These are phyloP conservation scores for Penicillium daleae DNA, from an alignment of 495 filamentous ascomycete species.

Conservation along the genomic window DNA sequence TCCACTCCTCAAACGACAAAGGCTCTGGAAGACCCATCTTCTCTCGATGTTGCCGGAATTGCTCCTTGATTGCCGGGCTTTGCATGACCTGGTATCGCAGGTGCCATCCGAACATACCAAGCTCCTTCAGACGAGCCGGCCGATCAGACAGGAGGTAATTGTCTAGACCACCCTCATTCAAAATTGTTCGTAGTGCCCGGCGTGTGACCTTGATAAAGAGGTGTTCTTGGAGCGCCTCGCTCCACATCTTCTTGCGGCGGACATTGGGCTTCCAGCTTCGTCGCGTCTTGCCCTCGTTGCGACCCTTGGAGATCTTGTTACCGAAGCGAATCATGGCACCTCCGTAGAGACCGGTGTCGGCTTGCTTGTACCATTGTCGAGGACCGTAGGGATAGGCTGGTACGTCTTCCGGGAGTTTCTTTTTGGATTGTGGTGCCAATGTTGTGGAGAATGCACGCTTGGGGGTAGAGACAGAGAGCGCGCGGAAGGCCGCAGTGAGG, in stretches of 20 bases:
- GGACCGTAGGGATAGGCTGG: slow-evolving; percentile 87
- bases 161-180: slow-evolving; percentile 86
- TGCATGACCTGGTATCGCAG: slow-evolving; percentile 87
- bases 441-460: slow-evolving; percentile 51
- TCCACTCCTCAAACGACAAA: slow-evolving; percentile 44
- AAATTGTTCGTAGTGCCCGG: slow-evolving; percentile 79
- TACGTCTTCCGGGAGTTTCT: slow-evolving; percentile 46
- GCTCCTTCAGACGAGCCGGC: slow-evolving; percentile 72
- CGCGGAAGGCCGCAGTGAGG: slow-evolving; percentile 46
- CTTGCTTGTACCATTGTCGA: slow-evolving; percentile 80
- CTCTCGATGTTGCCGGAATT: slow-evolving; percentile 60
- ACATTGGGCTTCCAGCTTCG: slow-evolving; percentile 90
- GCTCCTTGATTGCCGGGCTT: slow-evolving; percentile 60
- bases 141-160: slow-evolving; percentile 83
- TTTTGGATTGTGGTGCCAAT: slow-evolving; percentile 37
- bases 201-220: slow-evolving; percentile 77
- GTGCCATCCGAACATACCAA: slow-evolving; percentile 86
- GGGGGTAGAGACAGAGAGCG: slow-evolving; percentile 43
- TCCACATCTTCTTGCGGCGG: slow-evolving; percentile 74
- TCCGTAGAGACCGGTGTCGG: slow-evolving; percentile 85
- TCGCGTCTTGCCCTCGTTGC: slow-evolving; percentile 79
- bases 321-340: slow-evolving; percentile 79
- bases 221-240: slow-evolving; percentile 62
- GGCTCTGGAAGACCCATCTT: slow-evolving; percentile 51
- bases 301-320: slow-evolving; percentile 78